Conservation (phyloP, 2,329 filamentous ascomycete genomes). For the Massarina eburnea region DNA sequence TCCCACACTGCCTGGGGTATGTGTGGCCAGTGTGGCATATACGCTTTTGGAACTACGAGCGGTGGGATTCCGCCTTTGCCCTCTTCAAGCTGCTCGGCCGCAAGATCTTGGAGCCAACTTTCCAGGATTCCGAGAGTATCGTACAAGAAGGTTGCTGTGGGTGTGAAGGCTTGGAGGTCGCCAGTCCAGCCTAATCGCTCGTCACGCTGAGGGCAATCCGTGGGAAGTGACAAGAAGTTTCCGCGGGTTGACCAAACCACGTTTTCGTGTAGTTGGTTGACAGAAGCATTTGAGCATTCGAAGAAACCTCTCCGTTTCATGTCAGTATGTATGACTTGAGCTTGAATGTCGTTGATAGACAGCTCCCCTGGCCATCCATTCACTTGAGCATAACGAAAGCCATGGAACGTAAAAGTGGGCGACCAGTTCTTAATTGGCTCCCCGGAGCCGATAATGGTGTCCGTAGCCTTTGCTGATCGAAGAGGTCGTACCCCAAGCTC, state of each 20-base stretch:
- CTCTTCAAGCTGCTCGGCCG: conserved; percentile 34
- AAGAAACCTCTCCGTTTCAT: conserved; percentile 55
- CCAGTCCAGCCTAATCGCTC: conserved; percentile 51
- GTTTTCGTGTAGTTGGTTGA: conserved; percentile 60
- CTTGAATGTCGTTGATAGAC: conserved; percentile 24
- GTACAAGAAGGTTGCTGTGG: conserved; percentile 57
- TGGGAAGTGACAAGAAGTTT: neutral
- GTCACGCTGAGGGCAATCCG: conserved; percentile 1
- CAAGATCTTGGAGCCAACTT: conserved; percentile 54
- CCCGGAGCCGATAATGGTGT: conserved; percentile 40
- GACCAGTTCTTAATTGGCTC: conserved; percentile 39
- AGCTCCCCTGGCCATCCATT: conserved; percentile 46
- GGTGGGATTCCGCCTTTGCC: conserved; percentile 19
- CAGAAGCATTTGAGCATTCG: conserved; percentile 51
- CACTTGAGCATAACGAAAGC: conserved; percentile 56
- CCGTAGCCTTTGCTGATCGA: conserved; percentile 46
- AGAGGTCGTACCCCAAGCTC: conserved; percentile 50
- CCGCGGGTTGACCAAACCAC: conserved; percentile 47
- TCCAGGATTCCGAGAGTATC: conserved; percentile 54
- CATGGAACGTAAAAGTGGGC: conserved; percentile 56
- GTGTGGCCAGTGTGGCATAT: conserved; percentile 7
- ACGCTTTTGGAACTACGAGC: conserved; percentile 13
- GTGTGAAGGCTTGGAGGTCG: conserved; percentile 59
- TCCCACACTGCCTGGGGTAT: conserved; percentile 42
- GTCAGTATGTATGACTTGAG: conserved; percentile 55